Conservation (phyloP, 2,329 filamentous ascomycete species). For the Laburnicola sp. region DNA sequence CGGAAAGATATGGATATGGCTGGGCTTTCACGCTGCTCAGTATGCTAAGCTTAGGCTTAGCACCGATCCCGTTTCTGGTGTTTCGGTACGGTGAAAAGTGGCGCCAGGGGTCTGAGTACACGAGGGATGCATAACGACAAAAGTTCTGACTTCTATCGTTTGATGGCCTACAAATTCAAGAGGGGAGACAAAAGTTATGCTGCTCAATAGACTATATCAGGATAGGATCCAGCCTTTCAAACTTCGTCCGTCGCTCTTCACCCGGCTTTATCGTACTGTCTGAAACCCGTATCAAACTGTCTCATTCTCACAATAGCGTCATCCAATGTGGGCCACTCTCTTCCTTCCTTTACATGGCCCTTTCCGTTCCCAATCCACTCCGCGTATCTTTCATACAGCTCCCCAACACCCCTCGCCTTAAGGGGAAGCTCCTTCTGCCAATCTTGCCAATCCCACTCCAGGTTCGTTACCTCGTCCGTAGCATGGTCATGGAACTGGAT, state of each 20-base stretch:
- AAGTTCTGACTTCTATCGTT: too few relatives aligned
- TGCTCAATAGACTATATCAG: too few relatives aligned
- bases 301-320: slow-evolving; percentile 54
- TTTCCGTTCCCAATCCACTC: slow-evolving; percentile 24
- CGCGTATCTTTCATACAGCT: slow-evolving; percentile 37
- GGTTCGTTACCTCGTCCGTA: slow-evolving; percentile 30
- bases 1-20: slow-evolving; percentile 56
- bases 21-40: slow-evolving; percentile 55
- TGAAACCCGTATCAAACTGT: slow-evolving; percentile 36
- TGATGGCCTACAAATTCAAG: too few relatives aligned
- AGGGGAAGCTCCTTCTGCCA: slow-evolving; percentile 37
- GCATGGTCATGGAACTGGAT: slow-evolving; percentile 33
- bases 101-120: slow-evolving; percentile 57
- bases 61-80: slow-evolving; percentile 57
- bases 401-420: slow-evolving; percentile 25
- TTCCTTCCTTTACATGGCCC: slow-evolving; percentile 13
- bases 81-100: slow-evolving; percentile 57
- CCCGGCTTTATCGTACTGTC: slow-evolving; percentile 16
- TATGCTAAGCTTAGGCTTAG: slow-evolving; percentile 48
- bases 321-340: slow-evolving; percentile 44
- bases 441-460: slow-evolving; percentile 49
- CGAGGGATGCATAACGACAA: slow-evolving; percentile 29
- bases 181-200: too few relatives aligned
- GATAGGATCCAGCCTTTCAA: not conserved
- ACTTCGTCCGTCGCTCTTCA: not conserved